These are phyloP conservation scores for Monilinia vaccinii-corymbosi DNA, from an alignment of 2,329 filamentous ascomycete genomes.

Conservation along the genomic window DNA sequence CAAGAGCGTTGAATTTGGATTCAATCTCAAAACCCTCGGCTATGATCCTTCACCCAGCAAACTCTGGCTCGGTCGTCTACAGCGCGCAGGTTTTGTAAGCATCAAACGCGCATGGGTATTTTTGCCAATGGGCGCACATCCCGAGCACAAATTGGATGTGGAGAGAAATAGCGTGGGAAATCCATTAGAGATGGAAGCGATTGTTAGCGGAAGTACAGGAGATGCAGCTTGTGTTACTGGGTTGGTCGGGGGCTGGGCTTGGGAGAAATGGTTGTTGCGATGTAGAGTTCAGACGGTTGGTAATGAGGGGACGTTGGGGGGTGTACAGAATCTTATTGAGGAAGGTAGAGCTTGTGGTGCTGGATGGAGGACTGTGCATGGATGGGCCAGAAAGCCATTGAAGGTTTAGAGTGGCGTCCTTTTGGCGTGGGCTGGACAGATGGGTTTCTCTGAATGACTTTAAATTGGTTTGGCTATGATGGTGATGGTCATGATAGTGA, in stretches of 20 bases:
- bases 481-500: background rate
- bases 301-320: slow-evolving; percentile 51
- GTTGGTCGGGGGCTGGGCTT: slow-evolving; percentile 77
- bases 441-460: background rate
- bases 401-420: background rate
- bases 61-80: slow-evolving; percentile 66
- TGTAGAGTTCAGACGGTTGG: slow-evolving; percentile 80
- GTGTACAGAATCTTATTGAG: slow-evolving; percentile 51
- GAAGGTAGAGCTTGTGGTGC: slow-evolving; percentile 52
- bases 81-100: slow-evolving; percentile 66
- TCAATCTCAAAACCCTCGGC: slow-evolving; percentile 78
- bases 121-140: slow-evolving; percentile 65
- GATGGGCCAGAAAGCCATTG: slow-evolving; percentile 55
- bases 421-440: background rate
- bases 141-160: slow-evolving; percentile 33
- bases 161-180: slow-evolving; percentile 32
- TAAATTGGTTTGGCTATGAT: background rate
- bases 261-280: slow-evolving; percentile 93
- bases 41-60: slow-evolving; percentile 83
- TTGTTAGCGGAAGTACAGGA: slow-evolving; percentile 58
- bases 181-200: slow-evolving; percentile 50
- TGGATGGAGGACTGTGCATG: slow-evolving; percentile 52
- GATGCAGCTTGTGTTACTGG: slow-evolving; percentile 69
- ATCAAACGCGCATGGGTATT: slow-evolving; percentile 83
- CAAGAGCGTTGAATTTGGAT: slow-evolving; percentile 84